A percentile compares a stretch with the other conserved stretches of the same genome.
Evolutionary conservation across 2,329 filamentous ascomycete species (phyloP).

Genomic region (Penicillium sp.): DNA sequence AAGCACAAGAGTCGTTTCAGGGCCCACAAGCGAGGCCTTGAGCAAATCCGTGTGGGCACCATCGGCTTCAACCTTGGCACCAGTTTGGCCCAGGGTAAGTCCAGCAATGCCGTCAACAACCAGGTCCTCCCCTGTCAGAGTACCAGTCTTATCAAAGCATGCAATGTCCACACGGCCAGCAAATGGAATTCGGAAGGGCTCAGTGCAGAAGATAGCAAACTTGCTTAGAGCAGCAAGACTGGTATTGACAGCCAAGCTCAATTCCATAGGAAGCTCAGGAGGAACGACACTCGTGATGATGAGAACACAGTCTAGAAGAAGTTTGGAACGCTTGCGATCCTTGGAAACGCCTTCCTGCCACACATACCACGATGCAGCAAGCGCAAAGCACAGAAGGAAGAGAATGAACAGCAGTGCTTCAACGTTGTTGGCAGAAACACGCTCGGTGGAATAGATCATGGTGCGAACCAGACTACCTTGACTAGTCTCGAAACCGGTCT

Average conservation of each 20-base stretch:
- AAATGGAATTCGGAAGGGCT: conserved; percentile 96
- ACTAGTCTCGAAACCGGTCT: conserved; percentile 97
- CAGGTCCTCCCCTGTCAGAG: conserved; percentile 89
- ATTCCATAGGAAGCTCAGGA: conserved; percentile 97
- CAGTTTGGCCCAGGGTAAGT: conserved; percentile 64
- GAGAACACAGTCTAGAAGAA: conserved; percentile 92
- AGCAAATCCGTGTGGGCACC: conserved; percentile 77
- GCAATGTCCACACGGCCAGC: conserved; percentile 92
- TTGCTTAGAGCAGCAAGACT: conserved; percentile 90
- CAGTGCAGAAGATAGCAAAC: conserved; percentile 96
- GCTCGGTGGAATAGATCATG: conserved; percentile 99
- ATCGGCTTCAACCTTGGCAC: conserved; percentile 64
- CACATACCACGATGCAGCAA: conserved; percentile 98
- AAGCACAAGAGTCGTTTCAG: conserved; percentile 86
- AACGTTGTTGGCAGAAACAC: conserved; percentile 95
- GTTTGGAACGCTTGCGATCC: conserved; percentile 94
- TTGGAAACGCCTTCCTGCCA: conserved; percentile 94
- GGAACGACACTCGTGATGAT: conserved; percentile 97
- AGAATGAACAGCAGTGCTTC: conserved; percentile 97
- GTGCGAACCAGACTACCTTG: conserved; percentile 96
- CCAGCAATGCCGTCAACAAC: conserved; percentile 97
- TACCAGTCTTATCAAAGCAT: conserved; percentile 98
- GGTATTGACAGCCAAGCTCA: conserved; percentile 95
- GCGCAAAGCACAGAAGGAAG: conserved; percentile 90
- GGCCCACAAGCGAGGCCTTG: conserved; percentile 61